phyloP scores from a whole-genome alignment of 2,329 filamentous ascomycete genomes.

The Colletotrichum musicola region DNA sequence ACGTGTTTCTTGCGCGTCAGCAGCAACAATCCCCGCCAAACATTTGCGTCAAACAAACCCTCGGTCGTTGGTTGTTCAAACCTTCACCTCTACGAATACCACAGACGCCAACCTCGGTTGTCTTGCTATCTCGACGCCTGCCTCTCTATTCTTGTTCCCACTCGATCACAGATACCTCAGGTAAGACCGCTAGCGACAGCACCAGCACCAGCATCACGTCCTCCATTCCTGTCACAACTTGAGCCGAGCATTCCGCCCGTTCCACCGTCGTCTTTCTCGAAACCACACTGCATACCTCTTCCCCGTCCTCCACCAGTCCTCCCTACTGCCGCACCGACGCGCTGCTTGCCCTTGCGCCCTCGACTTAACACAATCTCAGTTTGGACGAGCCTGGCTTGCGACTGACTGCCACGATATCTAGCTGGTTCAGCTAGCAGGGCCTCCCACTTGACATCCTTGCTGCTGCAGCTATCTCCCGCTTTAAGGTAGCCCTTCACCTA shows the following conservation, averaged over 20 bases:
- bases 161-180: too few species aligned
- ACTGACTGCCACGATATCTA: slow-evolving; percentile 5
- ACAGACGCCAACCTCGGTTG: background rate
- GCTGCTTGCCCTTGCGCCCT: slow-evolving; percentile 4
- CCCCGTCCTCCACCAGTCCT: background rate
- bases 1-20: slow-evolving; percentile 27
- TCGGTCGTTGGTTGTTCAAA: background rate
- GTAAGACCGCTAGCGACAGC: background rate
- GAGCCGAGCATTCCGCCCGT: slow-evolving; percentile 10
- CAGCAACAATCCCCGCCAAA: slow-evolving; percentile 27
- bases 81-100: slow-evolving; percentile 6
- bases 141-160: too few species aligned
- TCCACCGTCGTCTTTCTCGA: slow-evolving; percentile 7
- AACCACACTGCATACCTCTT: background rate
- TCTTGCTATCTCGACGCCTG: background rate
- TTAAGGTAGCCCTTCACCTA: slow-evolving; percentile 23
- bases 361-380: slow-evolving; percentile 15
- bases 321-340: slow-evolving; percentile 20
- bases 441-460: slow-evolving; percentile 24
- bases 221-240: slow-evolving; percentile 1
- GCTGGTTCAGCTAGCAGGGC: slow-evolving; percentile 19
- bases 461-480: slow-evolving; percentile 29
- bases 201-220: slow-evolving; percentile 7
- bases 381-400: slow-evolving; percentile 26
- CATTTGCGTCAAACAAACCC: slow-evolving; percentile 7